Percentiles rank a stretch among this genome's conserved stretches.
Conservation (phyloP, 495 filamentous ascomycete species). For the Chaetomidium leptoderma region DNA sequence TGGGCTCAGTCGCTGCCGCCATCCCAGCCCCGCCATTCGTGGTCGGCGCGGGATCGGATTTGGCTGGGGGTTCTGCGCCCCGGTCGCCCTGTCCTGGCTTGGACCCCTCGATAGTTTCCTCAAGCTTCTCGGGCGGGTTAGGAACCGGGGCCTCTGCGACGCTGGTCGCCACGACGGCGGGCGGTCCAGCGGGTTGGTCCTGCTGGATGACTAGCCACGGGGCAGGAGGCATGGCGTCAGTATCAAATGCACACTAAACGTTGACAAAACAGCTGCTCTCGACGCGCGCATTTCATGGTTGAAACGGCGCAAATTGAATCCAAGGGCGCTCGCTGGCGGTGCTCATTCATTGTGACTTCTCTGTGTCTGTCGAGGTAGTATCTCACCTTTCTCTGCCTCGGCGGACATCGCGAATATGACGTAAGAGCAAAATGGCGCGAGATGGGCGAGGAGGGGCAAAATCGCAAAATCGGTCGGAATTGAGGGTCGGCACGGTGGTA, state of each 20-base stretch:
- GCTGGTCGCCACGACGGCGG: slow-evolving; percentile 8
- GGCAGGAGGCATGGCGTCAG: slow-evolving; percentile 13
- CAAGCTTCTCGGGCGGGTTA: slow-evolving; percentile 8
- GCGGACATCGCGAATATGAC: slow-evolving; percentile 43
- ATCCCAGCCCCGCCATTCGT: not conserved
- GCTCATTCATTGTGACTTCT: too few species aligned
- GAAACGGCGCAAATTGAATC: not conserved
- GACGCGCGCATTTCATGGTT: not conserved
- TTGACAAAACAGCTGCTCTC: not conserved
- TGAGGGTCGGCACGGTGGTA: not conserved
- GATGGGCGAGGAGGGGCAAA: not conserved
- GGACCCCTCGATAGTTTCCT: not conserved
- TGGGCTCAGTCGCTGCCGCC: not conserved
- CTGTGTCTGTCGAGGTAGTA: not conserved
- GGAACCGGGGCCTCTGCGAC: slow-evolving; percentile 12
- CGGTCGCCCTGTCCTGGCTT: not conserved
- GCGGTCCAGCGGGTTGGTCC: slow-evolving; percentile 9
- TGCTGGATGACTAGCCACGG: slow-evolving; percentile 20
- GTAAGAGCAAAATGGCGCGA: slow-evolving; percentile 30
- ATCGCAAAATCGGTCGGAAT: not conserved
- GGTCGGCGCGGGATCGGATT: not conserved
- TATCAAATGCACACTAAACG: not conserved
- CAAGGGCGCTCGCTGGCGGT: not conserved
- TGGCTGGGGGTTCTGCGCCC: not conserved
- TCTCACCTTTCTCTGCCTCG: slow-evolving; percentile 43